Percentiles rank a stretch among this genome's conserved stretches.
Evolutionary conservation across 352 stramenopile species (phyloP).

Genomic region (Salisapilia sapeloensis): DNA sequence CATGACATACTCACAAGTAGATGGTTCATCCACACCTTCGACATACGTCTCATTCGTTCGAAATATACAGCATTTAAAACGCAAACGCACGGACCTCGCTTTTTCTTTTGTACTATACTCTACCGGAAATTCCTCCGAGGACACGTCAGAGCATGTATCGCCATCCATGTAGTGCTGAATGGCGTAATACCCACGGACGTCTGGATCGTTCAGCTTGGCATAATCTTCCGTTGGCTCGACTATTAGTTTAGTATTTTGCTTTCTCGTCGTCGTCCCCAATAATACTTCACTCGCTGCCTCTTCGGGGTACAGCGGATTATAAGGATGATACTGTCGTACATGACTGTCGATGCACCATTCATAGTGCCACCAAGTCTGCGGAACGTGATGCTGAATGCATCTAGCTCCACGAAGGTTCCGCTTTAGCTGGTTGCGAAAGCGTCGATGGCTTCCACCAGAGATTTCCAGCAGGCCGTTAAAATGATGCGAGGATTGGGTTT

Average conservation of each 20-base stretch:
- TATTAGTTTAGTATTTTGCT: constrained; percentile 10
- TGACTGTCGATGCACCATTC: constrained; percentile 62
- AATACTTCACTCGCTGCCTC: constrained; percentile 3
- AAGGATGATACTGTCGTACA: constrained; percentile 54
- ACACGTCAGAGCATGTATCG: constrained; percentile 27
- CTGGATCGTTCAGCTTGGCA: constrained; percentile 15
- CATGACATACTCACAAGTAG: constrained; percentile 35
- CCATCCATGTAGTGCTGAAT: constrained; percentile 26
- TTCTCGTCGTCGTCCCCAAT: neutral
- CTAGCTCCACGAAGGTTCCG: constrained; percentile 22
- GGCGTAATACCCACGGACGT: constrained; percentile 32
- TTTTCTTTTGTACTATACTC: too few species aligned
- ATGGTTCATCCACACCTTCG: constrained; percentile 32
- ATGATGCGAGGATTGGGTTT: too few species aligned
- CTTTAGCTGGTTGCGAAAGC: constrained; percentile 55
- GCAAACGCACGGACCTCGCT: constrained; percentile 16
- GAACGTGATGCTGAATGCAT: constrained; percentile 45
- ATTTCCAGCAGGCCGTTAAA: constrained; percentile 42
- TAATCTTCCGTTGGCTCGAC: constrained; percentile 21
- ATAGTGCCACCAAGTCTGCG: constrained; percentile 64
- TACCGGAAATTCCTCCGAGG: too few species aligned
- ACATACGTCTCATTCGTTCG: constrained; percentile 75
- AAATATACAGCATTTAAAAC: constrained; percentile 63
- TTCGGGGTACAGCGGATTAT: neutral
- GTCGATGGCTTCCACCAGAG: constrained; percentile 33